phyloP scores from a whole-genome alignment of 192 early-diverging fungal genomes.

The Entomortierella parvispora region DNA sequence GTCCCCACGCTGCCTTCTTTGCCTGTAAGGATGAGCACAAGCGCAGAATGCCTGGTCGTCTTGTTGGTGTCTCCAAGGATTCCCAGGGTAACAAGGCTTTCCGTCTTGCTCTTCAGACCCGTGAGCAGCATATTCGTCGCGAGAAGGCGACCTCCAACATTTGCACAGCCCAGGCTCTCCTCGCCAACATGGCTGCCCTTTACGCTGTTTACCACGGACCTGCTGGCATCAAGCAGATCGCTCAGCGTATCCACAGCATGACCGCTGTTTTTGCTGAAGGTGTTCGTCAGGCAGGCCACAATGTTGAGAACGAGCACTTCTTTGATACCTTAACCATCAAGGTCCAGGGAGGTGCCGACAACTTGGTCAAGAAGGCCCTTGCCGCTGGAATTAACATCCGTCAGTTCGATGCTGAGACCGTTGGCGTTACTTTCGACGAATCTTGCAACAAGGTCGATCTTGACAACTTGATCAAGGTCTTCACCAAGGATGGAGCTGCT shows the following conservation, averaged over 20 bases:
- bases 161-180: slow-evolving; percentile 98
- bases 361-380: slow-evolving; percentile 78
- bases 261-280: slow-evolving; percentile 84
- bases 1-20: slow-evolving; percentile 99
- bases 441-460: slow-evolving; percentile 88
- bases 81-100: slow-evolving; percentile 87
- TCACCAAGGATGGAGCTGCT: slow-evolving; percentile 69
- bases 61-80: slow-evolving; percentile 97
- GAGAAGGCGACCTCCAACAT: slow-evolving; percentile 99
- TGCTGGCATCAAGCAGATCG: slow-evolving; percentile 88
- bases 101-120: slow-evolving; percentile 95
- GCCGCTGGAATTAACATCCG: slow-evolving; percentile 89
- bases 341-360: slow-evolving; percentile 67
- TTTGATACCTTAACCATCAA: slow-evolving; percentile 97
- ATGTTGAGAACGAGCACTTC: slow-evolving; percentile 83
- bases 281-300: slow-evolving; percentile 79
- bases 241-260: slow-evolving; percentile 93
- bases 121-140: slow-evolving; percentile 99
- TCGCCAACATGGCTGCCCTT: slow-evolving; percentile 99
- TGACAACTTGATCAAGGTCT: slow-evolving; percentile 79
- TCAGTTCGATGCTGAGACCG: slow-evolving; percentile 75
- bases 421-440: slow-evolving; percentile 95
- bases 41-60: slow-evolving; percentile 94
- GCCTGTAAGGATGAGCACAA: slow-evolving; percentile 92
- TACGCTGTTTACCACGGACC: slow-evolving; percentile 99